Base-by-base conservation (phyloP, 2,329 filamentous ascomycete genomes). In the Aspergillus versicolor region DNA sequence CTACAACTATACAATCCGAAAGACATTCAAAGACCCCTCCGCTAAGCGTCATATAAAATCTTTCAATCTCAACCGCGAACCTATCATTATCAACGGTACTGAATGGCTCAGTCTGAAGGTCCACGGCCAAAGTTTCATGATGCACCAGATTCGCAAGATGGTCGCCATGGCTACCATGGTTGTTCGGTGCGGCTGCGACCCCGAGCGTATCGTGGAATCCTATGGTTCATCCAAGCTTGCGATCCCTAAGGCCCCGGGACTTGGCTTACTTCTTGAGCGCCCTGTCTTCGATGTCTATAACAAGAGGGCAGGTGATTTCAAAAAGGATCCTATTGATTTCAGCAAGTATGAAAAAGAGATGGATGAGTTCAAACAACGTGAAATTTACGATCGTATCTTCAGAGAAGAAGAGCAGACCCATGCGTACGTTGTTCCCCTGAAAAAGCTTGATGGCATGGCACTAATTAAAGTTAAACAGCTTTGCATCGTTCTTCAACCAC, bases 121-220 rank as follows among this genome's bases (percentile, higher is more conserved):
- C 22, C 94, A 99, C 75, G 94, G 94, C 0, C 94, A 99, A 76
- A 93, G 89, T 70, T 99, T 99, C 82, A 99, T 99, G 94, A 99
- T 99, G 94, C 94, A 99, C 75, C 94, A 99, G 78, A 99, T 99
- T 75, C 88, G 94, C 69, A 99, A 97, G 77, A 97, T 99, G 94
- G 91, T 99, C 15, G 91, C 90, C 56, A 92, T 99, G 88, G 91
- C 87, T 8, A 86, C 91, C 34, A 81, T 99, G 59, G 81, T 93
- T 5, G 88, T 95, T 6, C 88, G 94, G 38, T 95, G 90, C 72
- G 94, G 91, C 50, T 88, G 88, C n/a, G 81, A 89, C 4, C 80
- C 87, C 4, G 78, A 84, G 11, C 84, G 89, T 27, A 90, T 99
- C 64, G 73, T 77, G 1, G 84, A 95, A 59, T 90, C 87, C 59